A percentile compares a stretch with the other conserved stretches of the same genome.
These are phyloP conservation scores for Hibiscus trionum DNA, from an alignment of 345 rosid genomes.

Conservation along the genomic window DNA sequence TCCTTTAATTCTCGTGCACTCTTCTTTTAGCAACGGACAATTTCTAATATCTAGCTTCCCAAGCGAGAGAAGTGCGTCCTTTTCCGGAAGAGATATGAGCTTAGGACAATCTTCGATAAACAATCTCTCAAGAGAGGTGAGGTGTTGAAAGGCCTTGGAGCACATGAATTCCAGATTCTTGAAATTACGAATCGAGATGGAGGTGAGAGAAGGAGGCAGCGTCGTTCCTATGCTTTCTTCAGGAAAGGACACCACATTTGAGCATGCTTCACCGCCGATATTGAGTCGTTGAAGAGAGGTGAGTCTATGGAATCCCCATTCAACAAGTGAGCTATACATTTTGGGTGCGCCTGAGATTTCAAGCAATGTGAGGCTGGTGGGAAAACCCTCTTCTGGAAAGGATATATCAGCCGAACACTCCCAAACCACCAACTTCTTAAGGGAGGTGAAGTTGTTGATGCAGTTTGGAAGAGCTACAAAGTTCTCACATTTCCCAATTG, in stretches of 20 bases:
- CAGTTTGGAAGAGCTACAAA: not conserved
- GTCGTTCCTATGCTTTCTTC: not conserved
- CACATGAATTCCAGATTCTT: not conserved
- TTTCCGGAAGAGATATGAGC: not conserved
- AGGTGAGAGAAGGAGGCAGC: not conserved
- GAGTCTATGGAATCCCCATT: not conserved
- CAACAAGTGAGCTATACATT: not conserved
- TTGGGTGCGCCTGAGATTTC: not conserved
- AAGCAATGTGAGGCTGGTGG: not conserved
- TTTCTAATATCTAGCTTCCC: not conserved
- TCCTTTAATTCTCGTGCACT: not conserved
- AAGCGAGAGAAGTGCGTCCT: not conserved
- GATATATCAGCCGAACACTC: not conserved
- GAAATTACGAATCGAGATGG: not conserved
- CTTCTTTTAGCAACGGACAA: not conserved
- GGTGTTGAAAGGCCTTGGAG: not conserved
- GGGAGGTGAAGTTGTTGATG: not conserved
- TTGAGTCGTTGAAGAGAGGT: not conserved
- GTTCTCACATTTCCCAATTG: accelerated
- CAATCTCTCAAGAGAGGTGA: not conserved
- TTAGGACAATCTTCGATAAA: not conserved
- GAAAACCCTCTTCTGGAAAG: not conserved
- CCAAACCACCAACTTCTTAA: not conserved
- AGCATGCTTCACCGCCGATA: not conserved
- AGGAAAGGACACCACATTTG: not conserved